Base-by-base conservation (phyloP, 2,329 filamentous ascomycete genomes). In the Knufia fluminis region DNA sequence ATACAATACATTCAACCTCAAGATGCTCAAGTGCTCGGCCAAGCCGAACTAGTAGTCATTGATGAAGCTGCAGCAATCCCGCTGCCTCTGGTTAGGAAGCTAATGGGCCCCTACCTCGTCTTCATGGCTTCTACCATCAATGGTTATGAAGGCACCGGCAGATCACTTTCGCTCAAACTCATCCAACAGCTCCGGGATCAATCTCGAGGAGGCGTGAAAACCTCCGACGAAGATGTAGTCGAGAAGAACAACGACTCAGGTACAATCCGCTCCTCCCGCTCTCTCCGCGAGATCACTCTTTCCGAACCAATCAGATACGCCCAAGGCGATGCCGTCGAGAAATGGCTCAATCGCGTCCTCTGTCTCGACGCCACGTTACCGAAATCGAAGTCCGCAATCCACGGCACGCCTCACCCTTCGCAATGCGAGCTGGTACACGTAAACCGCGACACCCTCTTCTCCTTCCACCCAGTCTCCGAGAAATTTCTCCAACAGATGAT, bases 71-170 rank as follows among this genome's bases (percentile, higher is more conserved):
- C 92, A 10, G 94, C 94, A 1, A 98, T 98, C 54, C 92, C 94
- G 10, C 70, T 98, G 9, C 92, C 92, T 0, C 72, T 97, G 2
- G 92, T 98, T 6, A 79, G 85, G 59, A 96, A 96, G 69, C 75
- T 98, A 35, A 90, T 98, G 80, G 92, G 92, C 0, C 91, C 91
- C 12, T 98, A 98, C 67, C 74, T 98, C 32, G 89, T 97, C 7
- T 98, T 98, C 69, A 97, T 98, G 92, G 89, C 94, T 1, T 98
- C 92, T 0, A 98, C 92, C 1, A 96, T 98, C 71, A 97, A 97
- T 64, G 92, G 92, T 51, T 98, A 98, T 65, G 92, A 98, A 71
- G 92, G 92, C 50, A 98, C 92, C 4, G 92, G 92, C 35, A 82
- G 92, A 51, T 97, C 92, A 1, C 76, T 98, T 4, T 97, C 92